Evolutionary conservation across 305 asterid genomes (phyloP).

Genomic region (Withania somnifera): DNA sequence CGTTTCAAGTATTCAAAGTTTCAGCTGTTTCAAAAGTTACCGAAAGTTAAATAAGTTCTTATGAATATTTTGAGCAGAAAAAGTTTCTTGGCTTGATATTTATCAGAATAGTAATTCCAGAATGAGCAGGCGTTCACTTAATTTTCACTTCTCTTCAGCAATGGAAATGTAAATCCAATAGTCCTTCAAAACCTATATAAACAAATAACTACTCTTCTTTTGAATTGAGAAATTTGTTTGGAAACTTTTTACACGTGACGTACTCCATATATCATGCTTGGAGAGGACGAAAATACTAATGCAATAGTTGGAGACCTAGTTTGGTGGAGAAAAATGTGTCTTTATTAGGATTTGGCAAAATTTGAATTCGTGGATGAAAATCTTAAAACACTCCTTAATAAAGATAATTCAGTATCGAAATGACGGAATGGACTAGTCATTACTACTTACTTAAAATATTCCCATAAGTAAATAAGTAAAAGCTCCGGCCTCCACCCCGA

Average conservation of each 20-base stretch:
- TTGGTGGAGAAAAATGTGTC: background rate
- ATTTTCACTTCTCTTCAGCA: background rate
- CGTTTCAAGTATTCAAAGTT: background rate
- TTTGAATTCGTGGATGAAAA: too few species aligned
- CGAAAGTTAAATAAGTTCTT: too few species aligned
- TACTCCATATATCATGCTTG: background rate
- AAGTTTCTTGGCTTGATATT: background rate
- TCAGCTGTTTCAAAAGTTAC: background rate
- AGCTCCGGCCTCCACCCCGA: too few species aligned
- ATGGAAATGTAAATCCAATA: background rate
- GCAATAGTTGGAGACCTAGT: background rate
- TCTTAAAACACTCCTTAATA: too few species aligned
- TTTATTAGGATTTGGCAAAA: too few species aligned
- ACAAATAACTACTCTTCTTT: background rate
- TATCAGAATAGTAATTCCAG: background rate
- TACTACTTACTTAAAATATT: too few species aligned
- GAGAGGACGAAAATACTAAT: background rate
- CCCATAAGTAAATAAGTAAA: too few species aligned
- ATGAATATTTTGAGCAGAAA: background rate
- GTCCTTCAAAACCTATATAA: background rate
- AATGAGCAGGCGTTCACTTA: slow-evolving; percentile 11
- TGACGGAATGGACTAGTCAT: too few species aligned
- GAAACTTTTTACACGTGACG: too few species aligned
- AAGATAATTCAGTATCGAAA: too few species aligned
- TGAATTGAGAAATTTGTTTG: background rate